These are phyloP conservation scores for Canavalia ensiformis DNA, from an alignment of 306 rosid species.

Conservation along the genomic window DNA sequence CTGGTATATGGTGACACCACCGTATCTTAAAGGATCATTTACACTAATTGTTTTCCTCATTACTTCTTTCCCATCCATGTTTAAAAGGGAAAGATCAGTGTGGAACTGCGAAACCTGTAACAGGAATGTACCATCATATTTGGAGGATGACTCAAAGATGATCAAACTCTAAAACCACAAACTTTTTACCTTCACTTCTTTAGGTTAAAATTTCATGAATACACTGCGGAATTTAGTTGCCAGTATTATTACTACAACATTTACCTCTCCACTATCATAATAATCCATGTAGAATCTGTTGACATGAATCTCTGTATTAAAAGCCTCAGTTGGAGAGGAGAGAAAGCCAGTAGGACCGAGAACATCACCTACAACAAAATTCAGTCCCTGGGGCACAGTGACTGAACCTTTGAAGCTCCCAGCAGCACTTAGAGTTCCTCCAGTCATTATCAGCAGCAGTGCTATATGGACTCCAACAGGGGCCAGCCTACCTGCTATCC, in stretches of 20 bases:
- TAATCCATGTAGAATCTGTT: constrained; percentile 92
- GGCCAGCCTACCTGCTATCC: constrained; percentile 91
- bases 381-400: constrained; percentile 95
- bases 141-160: constrained; percentile 22
- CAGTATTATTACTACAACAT: constrained; percentile 18
- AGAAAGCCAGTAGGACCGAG: constrained; percentile 86
- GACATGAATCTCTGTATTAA: constrained; percentile 92
- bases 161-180: constrained; percentile 35
- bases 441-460: constrained; percentile 87
- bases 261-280: constrained; percentile 93
- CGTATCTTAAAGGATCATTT: constrained; percentile 89
- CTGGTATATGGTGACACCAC: constrained; percentile 89
- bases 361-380: constrained; percentile 93
- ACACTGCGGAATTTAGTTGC: constrained; percentile 20
- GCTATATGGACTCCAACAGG: constrained; percentile 97
- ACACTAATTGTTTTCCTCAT: constrained; percentile 92
- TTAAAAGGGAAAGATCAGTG: constrained; percentile 81
- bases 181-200: neutral
- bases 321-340: constrained; percentile 79
- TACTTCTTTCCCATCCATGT: constrained; percentile 88
- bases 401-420: constrained; percentile 98
- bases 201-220: constrained; percentile 16
- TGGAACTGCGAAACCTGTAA: constrained; percentile 87
- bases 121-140: constrained; percentile 13
- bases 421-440: constrained; percentile 90